These are phyloP conservation scores for Trametes punicea DNA, from an alignment of 768 basidiomycete species.

Conservation along the genomic window DNA sequence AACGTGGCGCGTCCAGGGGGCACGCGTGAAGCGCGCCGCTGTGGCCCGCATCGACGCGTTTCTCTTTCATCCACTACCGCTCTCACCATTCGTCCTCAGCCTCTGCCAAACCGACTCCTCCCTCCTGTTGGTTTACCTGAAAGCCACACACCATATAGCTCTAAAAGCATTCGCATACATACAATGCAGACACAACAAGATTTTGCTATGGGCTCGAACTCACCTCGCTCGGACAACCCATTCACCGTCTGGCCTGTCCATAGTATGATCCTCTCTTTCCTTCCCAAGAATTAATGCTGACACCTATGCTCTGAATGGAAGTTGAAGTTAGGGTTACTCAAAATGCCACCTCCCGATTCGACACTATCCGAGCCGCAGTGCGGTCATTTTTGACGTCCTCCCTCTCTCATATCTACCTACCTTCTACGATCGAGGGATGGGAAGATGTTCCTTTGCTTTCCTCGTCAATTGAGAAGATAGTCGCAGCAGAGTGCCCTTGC, in stretches of 20 bases:
- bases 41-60: constrained; percentile 51
- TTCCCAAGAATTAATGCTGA: background rate
- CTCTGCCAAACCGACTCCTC: background rate
- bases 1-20: constrained; percentile 7
- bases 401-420: constrained; percentile 64
- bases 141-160: no score
- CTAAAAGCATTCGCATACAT: background rate
- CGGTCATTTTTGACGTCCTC: constrained; percentile 51
- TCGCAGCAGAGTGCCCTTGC: constrained; percentile 67
- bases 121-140: background rate
- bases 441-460: constrained; percentile 67
- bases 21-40: constrained; percentile 14
- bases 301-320: constrained; percentile 26
- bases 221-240: constrained; percentile 4
- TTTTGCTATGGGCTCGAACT: constrained; percentile 27
- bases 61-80: constrained; percentile 30
- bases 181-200: constrained; percentile 24
- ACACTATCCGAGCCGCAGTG: constrained; percentile 67
- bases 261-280: constrained; percentile 37
- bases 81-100: background rate
- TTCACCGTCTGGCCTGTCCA: constrained; percentile 61
- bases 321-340: constrained; percentile 82
- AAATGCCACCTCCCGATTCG: constrained; percentile 68
- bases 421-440: constrained; percentile 77
- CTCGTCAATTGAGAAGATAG: constrained; percentile 73